Evolutionary conservation across 805 yeast genomes (phyloP), one percentile per base, ranked within the genome.

Genomic region (Ogataea philodendri): DNA sequence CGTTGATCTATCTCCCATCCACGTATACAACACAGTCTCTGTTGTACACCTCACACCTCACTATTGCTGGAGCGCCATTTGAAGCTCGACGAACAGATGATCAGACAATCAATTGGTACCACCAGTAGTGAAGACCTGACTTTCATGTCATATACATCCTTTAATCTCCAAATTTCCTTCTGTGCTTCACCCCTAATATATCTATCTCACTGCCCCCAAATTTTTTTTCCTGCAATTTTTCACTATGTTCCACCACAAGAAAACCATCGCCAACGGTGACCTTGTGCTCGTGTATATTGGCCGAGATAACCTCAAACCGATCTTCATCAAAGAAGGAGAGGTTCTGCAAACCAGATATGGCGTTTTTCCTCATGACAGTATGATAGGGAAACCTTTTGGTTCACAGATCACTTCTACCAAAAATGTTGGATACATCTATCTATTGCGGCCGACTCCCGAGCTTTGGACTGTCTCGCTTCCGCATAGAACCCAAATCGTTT

Each of bases 401-500:
- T 70, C 86, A 0, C 99, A 93, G 56, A 76, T 90, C 52, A 74
- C 88, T 3, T 61, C 73, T 22, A 63, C 72, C 9, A 76, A 75
- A 42, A 94, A 89, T 0, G 72, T 74, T 49, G 96, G 96, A 0
- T 93, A 88, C 55, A 76, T 93, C 31, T 95, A 90, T 55, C 66
- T 93, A 9, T 62, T 93, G 30, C 89, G 84, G 42, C 97, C 98
- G 1, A 81, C 95, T 0, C 89, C 99, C 0, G 99, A 93, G 60
- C 65, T 93, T 15, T 93, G 99, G 99, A 84, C 96, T 0, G 54
- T 86, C n/a, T 85, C 97, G 0, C 66, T 93, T 22, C 97, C 98
- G 2, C 99, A 93, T 57, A 72, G 99, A 60, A 93, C 99, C 0
- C 99, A 93, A 65, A 93, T 93, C 46, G 97, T 93, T 1, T 93